Evolutionary conservation across 306 rosid species (phyloP), one percentile per base, ranked within the genome.

Genomic region (Citrullus colocynthis): DNA sequence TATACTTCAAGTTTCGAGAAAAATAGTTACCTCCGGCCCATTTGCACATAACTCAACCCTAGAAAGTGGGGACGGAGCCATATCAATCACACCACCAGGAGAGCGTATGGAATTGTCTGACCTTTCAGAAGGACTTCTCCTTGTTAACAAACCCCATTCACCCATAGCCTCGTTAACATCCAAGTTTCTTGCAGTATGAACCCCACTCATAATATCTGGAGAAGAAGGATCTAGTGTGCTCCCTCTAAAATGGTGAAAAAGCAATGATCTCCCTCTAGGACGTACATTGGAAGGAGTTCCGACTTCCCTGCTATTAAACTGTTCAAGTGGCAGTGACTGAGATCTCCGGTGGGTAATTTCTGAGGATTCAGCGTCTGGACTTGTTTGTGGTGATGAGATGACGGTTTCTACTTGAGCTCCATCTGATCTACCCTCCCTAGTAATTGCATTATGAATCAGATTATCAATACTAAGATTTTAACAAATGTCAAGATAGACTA

Each of bases 341-440:
- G 91, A 85, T 78, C 91, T 85, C 56, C 76, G 65, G 51, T 10
- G 67, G 69, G 58, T 42, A 7, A 78, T 21, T 69, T 14, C 84
- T 39, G 78, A 85, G 72, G 79, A 78, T 71, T 79, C 81, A 42
- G 80, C 57, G 78, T 65, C 83, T 73, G 82, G 80, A 70, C 71
- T 81, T 56, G 78, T 82, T 77, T 66, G 89, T 54, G 56, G 74
- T 21, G 44, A 80, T 60, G 92, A 74, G 81, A 88, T 42, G 63
- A 39, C 42, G 8, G 66, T 67, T 73, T 70, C 91, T 44, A 78
- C 83, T 71, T 80, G 84, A 37, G 86, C 55, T 74, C 74, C 83
- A 74, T 82, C 80, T 65, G 78, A 82, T 77, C 37, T 81, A 45
- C 83, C 60, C 75, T 80, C 84, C 93, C 96, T 90, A 45, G 51